These are phyloP conservation scores for Coelastrella sp. DNA, from an alignment of 139 green algal genomes.

Conservation along the genomic window DNA sequence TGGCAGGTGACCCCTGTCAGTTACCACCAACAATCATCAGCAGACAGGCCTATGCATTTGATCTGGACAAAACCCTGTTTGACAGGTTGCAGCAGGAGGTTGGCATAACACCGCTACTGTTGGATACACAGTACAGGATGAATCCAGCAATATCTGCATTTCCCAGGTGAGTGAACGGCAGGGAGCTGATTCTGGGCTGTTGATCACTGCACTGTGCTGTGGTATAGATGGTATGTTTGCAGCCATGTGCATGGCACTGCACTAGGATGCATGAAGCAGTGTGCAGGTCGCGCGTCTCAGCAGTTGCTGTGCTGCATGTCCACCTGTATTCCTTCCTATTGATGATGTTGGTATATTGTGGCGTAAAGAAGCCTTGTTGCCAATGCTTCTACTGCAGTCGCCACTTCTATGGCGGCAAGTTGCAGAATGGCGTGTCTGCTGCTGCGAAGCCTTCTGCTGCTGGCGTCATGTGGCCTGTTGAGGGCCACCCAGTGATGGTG, in stretches of 20 bases:
- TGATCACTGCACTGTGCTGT: too few relatives aligned
- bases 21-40: conserved; percentile 91
- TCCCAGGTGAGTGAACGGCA: conserved; percentile 49
- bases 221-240: too few relatives aligned
- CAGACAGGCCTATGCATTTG: conserved; percentile 57
- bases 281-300: too few relatives aligned
- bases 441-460: conserved; percentile 60
- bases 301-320: too few relatives aligned
- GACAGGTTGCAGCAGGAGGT: conserved; percentile 58
- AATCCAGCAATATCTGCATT: conserved; percentile 81
- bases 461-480: conserved; percentile 59
- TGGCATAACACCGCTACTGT: conserved; percentile 78
- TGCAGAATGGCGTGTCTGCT: conserved; percentile 63
- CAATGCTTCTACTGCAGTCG: too few relatives aligned
- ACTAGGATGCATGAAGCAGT: too few relatives aligned
- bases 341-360: background rate
- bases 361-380: background rate
- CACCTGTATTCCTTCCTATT: too few relatives aligned
- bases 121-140: conserved; percentile 97
- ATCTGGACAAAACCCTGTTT: conserved; percentile 88
- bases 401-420: conserved; percentile 68
- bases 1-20: conserved; percentile 93
- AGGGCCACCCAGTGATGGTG: conserved; percentile 61
- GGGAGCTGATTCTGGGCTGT: too few relatives aligned
- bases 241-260: too few relatives aligned